Evolutionary conservation across 2,329 filamentous ascomycete genomes (phyloP).

Genomic region (Stemphylium beticola): DNA sequence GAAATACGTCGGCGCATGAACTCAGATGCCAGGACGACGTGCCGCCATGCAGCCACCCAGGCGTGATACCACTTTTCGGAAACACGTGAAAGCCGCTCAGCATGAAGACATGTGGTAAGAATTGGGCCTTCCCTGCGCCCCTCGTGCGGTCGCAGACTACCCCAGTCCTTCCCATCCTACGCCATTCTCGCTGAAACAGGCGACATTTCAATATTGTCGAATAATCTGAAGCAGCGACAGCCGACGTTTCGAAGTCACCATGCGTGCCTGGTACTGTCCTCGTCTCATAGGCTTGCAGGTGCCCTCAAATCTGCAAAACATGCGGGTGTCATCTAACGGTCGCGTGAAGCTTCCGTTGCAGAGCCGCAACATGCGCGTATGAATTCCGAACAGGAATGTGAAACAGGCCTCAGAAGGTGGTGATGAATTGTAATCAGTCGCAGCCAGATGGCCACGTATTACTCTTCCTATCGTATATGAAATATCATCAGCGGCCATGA

Average conservation of each 20-base stretch:
- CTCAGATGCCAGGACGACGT: not conserved
- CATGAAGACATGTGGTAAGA: conserved; percentile 1
- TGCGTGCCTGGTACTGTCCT: conserved; percentile 16
- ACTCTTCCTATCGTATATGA: conserved; percentile 22
- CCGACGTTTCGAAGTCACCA: conserved; percentile 10
- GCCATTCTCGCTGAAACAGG: conserved; percentile 19
- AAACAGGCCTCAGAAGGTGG: conserved; percentile 28
- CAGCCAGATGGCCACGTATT: conserved; percentile 14
- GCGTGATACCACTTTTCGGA: not conserved
- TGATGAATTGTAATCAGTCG: conserved; percentile 27
- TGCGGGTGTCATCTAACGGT: conserved; percentile 13
- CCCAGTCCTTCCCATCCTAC: conserved; percentile 2
- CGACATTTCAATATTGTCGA: conserved; percentile 14
- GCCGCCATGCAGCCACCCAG: conserved; percentile 2
- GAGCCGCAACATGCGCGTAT: conserved; percentile 1
- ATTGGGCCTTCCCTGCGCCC: conserved; percentile 3
- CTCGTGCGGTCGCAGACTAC: not conserved
- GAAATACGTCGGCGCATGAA: conserved; percentile 5
- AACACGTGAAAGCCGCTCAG: conserved; percentile 5
- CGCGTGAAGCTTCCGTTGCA: conserved; percentile 12
- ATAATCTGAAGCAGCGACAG: conserved; percentile 17
- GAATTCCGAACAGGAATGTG: conserved; percentile 4
- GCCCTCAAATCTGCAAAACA: conserved; percentile 15
- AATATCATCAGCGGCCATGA: conserved; percentile 49
- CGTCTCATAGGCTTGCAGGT: conserved; percentile 16